Evolutionary conservation across 2,329 filamentous ascomycete species (phyloP).

Genomic region (Trichoderma harzianum): DNA sequence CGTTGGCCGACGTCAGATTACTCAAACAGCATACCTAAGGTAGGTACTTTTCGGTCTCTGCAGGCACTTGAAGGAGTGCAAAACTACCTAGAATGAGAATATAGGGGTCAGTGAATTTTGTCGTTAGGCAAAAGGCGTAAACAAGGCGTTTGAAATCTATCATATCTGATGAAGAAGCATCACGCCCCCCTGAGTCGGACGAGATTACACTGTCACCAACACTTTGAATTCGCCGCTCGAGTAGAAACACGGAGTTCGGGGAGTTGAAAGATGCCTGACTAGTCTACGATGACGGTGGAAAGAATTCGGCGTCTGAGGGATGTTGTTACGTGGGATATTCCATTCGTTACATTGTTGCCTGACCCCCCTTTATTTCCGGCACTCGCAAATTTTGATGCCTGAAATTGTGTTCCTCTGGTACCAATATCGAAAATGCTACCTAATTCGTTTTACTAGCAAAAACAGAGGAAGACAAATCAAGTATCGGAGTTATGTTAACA

Average conservation of each 20-base stretch:
- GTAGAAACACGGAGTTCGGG: not conserved
- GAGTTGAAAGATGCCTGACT: not conserved
- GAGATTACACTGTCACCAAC: not conserved
- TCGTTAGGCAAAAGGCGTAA: not conserved
- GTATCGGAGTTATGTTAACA: not conserved
- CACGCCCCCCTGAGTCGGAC: not conserved
- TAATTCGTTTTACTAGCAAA: not conserved
- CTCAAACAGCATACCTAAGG: not conserved
- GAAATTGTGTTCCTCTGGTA: not conserved
- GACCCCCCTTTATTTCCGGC: not conserved
- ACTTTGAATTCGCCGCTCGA: not conserved
- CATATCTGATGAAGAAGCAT: not conserved
- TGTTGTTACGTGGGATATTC: not conserved
- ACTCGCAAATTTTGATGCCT: not conserved
- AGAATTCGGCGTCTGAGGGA: not conserved
- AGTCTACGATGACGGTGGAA: not conserved
- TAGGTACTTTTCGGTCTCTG: not conserved
- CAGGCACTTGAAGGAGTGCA: not conserved
- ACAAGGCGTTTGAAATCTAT: not conserved
- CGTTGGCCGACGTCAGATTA: not conserved
- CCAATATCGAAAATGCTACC: not conserved
- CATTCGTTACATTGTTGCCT: not conserved
- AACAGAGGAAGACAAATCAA: not conserved
- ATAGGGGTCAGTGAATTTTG: not conserved
- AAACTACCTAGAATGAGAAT: not conserved